Evolutionary conservation across 352 stramenopile species (phyloP), one percentile per base, ranked within the genome.

Genomic region (Peronospora farinosa): DNA sequence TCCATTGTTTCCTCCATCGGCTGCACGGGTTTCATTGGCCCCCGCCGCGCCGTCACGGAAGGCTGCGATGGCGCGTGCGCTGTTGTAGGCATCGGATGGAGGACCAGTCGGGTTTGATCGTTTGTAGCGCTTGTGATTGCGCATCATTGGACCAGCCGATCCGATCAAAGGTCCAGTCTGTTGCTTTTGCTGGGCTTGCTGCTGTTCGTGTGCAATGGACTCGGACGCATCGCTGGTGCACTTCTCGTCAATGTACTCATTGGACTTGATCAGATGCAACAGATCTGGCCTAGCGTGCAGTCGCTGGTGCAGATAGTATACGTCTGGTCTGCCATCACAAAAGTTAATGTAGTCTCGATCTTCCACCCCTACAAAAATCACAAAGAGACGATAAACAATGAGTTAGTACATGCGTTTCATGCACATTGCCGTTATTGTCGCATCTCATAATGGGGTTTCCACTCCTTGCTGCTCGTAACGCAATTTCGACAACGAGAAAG

Each of bases 231-330:
- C 78, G 47, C 67, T 87, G 2, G 72, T 80, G 35, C 63, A 74
- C 40, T 86, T 86, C 43, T 87, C 78, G 32, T 86, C 78, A 53
- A 86, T 86, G 47, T 88, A 90, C 49, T 90, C 78, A 42, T 87
- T 87, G 16, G 78, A 90, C 58, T 86, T 86, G 63, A 90, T 87
- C 32, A 88, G 33, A 54, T 90, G 78, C 40, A 90, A 44, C 46
- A 90, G 48, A 47, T 90, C 78, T 7, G 78, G 78, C 1, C 78
- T 75, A 7, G 76, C 68, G 40, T 90, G 78, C 44, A 90, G 54
- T 12, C 78, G 71, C 56, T 90, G 78, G 56, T 90, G 78, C 19
- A 90, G 57, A 49, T 90, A 90, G 47, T 81, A 90, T 41, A 90
- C 78, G 44, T 90, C 78, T 4, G 78, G 78, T 0, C 78, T 63